Percentiles rank a stretch among this genome's conserved stretches.
phyloP scores from a whole-genome alignment of 805 yeast genomes.

The Kurtzmaniella fragi region DNA sequence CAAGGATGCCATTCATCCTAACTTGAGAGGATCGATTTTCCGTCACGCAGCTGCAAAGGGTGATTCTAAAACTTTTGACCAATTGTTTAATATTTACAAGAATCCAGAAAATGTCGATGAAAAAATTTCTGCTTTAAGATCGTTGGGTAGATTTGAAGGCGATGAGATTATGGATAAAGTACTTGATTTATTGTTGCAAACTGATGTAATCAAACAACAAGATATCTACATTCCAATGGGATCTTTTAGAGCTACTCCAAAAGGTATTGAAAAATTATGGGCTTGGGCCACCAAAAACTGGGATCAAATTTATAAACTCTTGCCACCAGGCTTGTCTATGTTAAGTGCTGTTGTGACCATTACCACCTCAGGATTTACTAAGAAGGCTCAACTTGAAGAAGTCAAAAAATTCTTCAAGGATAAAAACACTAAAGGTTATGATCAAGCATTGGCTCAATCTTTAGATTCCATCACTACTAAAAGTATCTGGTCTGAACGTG shows the following conservation, averaged over 20 bases:
- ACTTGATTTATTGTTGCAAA: slow-evolving; percentile 48
- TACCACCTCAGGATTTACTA: slow-evolving; percentile 58
- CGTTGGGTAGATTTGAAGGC: slow-evolving; percentile 61
- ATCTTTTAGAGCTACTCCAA: slow-evolving; percentile 58
- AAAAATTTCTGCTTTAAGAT: slow-evolving; percentile 61
- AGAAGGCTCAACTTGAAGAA: slow-evolving; percentile 45
- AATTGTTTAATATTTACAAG: slow-evolving; percentile 53
- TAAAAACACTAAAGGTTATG: slow-evolving; percentile 58
- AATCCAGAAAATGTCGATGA: slow-evolving; percentile 62
- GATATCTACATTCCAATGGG: slow-evolving; percentile 75
- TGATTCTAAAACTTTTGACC: slow-evolving; percentile 56
- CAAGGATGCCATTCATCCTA: slow-evolving; percentile 65
- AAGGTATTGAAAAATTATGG: slow-evolving; percentile 71
- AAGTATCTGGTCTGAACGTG: slow-evolving; percentile 56
- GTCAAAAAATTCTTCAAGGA: slow-evolving; percentile 47
- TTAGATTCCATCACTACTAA: slow-evolving; percentile 55
- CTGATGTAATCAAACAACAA: slow-evolving; percentile 57
- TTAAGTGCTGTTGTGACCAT: slow-evolving; percentile 68
- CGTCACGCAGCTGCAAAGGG: slow-evolving; percentile 63
- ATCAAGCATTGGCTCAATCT: slow-evolving; percentile 61
- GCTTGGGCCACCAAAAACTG: slow-evolving; percentile 69
- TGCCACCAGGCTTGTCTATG: slow-evolving; percentile 82
- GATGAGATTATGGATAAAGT: slow-evolving; percentile 51
- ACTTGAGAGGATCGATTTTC: slow-evolving; percentile 64
- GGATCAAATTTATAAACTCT: slow-evolving; percentile 57